Percentiles rank a stretch among this genome's conserved stretches.
These are phyloP conservation scores for Musa balbisiana DNA, from an alignment of 202 grass and related monocot genomes.

Conservation along the genomic window DNA sequence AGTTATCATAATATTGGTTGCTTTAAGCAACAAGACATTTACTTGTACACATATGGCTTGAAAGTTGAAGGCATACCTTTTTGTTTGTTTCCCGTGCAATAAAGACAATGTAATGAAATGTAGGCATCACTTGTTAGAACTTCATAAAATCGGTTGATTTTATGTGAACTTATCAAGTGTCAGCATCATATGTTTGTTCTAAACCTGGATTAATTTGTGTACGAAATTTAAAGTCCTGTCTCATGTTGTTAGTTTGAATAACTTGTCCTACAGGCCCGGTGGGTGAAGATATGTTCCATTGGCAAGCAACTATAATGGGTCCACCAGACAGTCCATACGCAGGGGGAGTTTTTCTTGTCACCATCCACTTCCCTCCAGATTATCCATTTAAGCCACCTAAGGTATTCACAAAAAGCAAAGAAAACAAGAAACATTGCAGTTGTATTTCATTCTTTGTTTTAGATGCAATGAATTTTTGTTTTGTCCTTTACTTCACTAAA, in stretches of 20 bases:
- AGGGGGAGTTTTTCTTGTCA: constrained; percentile 10
- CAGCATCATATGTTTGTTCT: background rate
- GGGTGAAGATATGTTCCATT: constrained; percentile 18
- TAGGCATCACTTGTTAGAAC: background rate
- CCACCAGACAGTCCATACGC: constrained; percentile 9
- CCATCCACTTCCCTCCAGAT: constrained; percentile 15
- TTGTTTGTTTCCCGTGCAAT: no score
- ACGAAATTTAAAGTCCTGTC: background rate
- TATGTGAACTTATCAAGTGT: background rate
- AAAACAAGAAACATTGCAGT: no score
- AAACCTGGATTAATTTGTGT: background rate
- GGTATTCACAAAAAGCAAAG: background rate
- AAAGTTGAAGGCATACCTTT: no score
- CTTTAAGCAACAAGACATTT: no score
- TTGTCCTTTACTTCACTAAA: background rate
- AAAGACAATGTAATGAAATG: no score
- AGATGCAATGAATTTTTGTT: no score
- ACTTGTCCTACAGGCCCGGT: background rate
- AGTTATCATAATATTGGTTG: no score
- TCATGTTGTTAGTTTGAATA: background rate
- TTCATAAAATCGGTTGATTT: background rate
- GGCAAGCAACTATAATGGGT: constrained; percentile 20
- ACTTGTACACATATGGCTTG: no score
- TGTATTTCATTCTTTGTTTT: background rate
- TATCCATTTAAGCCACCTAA: constrained; percentile 23